These are phyloP conservation scores for Pythium coloratum DNA, from an alignment of 352 stramenopile species.

Conservation along the genomic window DNA sequence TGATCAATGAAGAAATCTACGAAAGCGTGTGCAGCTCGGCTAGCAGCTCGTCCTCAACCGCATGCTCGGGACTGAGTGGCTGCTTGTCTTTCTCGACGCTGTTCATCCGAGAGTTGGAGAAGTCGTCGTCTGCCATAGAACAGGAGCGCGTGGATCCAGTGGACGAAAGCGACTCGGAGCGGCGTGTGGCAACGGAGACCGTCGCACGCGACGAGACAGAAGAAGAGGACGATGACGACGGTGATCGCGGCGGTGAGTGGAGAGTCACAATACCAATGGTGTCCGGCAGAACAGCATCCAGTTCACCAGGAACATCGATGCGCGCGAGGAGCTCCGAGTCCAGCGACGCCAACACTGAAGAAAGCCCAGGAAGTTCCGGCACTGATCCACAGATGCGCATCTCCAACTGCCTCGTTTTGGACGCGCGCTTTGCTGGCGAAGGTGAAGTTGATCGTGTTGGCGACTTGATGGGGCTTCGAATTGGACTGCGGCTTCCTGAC, in stretches of 20 bases:
- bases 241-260: not conserved
- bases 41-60: not conserved
- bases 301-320: not conserved
- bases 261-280: conserved; percentile 12
- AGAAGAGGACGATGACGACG: conserved; percentile 7
- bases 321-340: conserved; percentile 17
- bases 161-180: conserved; percentile 18
- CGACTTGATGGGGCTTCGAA: conserved; percentile 17
- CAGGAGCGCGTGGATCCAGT: not conserved
- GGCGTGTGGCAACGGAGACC: not conserved
- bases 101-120: not conserved
- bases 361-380: conserved; percentile 5
- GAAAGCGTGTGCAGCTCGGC: not conserved
- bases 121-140: conserved; percentile 7
- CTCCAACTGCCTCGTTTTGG: conserved; percentile 28
- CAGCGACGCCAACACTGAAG: conserved; percentile 2
- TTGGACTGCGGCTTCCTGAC: conserved; percentile 5
- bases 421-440: conserved; percentile 18
- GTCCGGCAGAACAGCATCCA: not conserved
- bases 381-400: conserved; percentile 31
- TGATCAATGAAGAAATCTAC: not conserved
- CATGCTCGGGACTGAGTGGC: not conserved
- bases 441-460: not conserved
- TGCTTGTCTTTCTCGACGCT: not conserved
- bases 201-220: not conserved